These are phyloP conservation scores for Fusarium kyushuense DNA, from an alignment of 2,329 filamentous ascomycete species.

Conservation along the genomic window DNA sequence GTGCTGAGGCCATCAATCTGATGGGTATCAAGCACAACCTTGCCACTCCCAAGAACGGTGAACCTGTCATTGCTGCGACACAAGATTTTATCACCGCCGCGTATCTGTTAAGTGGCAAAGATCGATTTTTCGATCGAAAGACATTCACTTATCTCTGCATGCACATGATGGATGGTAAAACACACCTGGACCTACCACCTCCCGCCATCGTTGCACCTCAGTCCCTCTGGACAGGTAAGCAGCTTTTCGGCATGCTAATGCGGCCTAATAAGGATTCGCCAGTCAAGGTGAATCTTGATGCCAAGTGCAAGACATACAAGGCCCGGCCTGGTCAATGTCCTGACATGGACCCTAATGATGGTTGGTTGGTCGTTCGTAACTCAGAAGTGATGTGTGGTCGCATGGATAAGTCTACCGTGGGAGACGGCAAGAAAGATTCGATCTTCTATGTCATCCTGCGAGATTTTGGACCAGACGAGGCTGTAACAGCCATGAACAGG, in stretches of 20 bases:
- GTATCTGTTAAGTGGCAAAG: conserved; percentile 90
- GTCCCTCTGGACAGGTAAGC: conserved; percentile 95
- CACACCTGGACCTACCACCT: conserved; percentile 84
- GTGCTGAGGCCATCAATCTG: conserved; percentile 92
- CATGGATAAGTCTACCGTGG: conserved; percentile 99
- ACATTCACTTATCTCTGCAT: conserved; percentile 91
- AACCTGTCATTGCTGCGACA: conserved; percentile 98
- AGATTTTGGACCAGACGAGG: conserved; percentile 91
- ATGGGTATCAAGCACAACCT: conserved; percentile 99
- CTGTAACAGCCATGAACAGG: conserved; percentile 92
- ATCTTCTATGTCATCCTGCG: conserved; percentile 97
- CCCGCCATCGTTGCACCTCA: conserved; percentile 89
- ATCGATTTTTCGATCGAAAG: conserved; percentile 89
- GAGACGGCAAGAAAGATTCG: conserved; percentile 96
- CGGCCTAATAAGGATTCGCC: conserved; percentile 85
- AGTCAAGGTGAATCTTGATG: conserved; percentile 91
- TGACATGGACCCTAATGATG: conserved; percentile 87
- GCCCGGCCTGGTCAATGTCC: conserved; percentile 67
- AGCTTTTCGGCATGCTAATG: conserved; percentile 93
- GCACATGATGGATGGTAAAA: conserved; percentile 89
- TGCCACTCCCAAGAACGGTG: conserved; percentile 95
- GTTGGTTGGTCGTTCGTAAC: conserved; percentile 92
- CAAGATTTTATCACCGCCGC: conserved; percentile 99
- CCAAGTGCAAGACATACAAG: conserved; percentile 86
- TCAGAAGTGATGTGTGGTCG: conserved; percentile 97